Conservation (phyloP, 2,329 filamentous ascomycete genomes). For the Paraconiothyrium sp. region DNA sequence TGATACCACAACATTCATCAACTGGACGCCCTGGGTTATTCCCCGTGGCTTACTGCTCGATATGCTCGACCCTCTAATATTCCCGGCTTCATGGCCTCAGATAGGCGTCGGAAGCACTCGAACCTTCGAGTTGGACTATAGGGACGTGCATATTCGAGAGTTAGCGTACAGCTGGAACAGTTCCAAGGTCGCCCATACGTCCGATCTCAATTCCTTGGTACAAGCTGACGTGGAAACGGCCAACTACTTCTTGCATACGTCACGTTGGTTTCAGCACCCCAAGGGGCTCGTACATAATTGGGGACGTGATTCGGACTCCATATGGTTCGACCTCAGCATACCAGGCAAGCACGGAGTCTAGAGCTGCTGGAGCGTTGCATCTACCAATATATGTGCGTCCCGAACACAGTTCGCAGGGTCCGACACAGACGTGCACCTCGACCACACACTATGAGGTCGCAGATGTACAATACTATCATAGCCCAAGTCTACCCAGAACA, state of each 20-base stretch:
- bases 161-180: conserved; percentile 15
- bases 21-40: neutral
- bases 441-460: no score
- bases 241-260: conserved; percentile 16
- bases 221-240: conserved; percentile 11
- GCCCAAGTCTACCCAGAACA: no score
- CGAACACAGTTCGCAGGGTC: neutral
- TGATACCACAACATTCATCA: neutral
- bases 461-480: no score
- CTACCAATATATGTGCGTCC: neutral
- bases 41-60: conserved; percentile 15
- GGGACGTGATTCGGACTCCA: conserved; percentile 12
- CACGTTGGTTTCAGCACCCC: conserved; percentile 11
- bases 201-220: neutral
- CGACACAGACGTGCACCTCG: no score
- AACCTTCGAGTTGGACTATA: neutral
- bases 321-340: conserved; percentile 14
- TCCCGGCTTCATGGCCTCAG: neutral
- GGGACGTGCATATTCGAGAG: conserved; percentile 4
- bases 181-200: conserved; percentile 1
- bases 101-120: neutral
- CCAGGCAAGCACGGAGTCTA: neutral
- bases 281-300: conserved; percentile 15
- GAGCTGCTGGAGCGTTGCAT: neutral
- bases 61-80: conserved; percentile 7